These are phyloP conservation scores for Exophiala sp. DNA, from an alignment of 2,329 filamentous ascomycete genomes.

Conservation along the genomic window DNA sequence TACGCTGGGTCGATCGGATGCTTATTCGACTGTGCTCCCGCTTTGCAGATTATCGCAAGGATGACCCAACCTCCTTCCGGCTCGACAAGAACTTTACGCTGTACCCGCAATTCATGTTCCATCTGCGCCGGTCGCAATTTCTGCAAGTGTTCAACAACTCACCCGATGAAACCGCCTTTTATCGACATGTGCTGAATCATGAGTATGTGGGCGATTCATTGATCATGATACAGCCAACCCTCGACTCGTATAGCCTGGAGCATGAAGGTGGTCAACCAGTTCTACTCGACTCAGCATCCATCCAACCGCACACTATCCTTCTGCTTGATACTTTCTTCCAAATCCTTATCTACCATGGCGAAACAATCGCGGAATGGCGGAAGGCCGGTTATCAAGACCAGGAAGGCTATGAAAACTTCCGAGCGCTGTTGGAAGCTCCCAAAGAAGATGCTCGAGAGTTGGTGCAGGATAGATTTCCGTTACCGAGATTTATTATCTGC, in stretches of 20 bases:
- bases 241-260: slow-evolving; percentile 96
- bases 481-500: slow-evolving; percentile 96
- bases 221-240: slow-evolving; percentile 96
- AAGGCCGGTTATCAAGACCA: slow-evolving; percentile 98
- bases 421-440: slow-evolving; percentile 75
- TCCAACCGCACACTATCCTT: slow-evolving; percentile 87
- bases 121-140: slow-evolving; percentile 93
- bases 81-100: slow-evolving; percentile 98
- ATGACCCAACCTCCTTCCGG: slow-evolving; percentile 93
- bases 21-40: slow-evolving; percentile 91
- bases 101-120: slow-evolving; percentile 99
- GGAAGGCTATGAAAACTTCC: slow-evolving; percentile 97
- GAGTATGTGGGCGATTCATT: slow-evolving; percentile 95
- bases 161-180: slow-evolving; percentile 98
- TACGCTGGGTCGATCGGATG: slow-evolving; percentile 98
- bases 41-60: slow-evolving; percentile 96
- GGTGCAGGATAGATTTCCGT: slow-evolving; percentile 94
- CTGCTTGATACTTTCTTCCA: slow-evolving; percentile 99
- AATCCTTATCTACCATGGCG: slow-evolving; percentile 97
- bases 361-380: slow-evolving; percentile 95
- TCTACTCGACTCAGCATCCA: slow-evolving; percentile 91
- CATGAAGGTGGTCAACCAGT: slow-evolving; percentile 89
- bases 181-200: slow-evolving; percentile 91
- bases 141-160: slow-evolving; percentile 99
- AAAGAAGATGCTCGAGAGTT: slow-evolving; percentile 97